phyloP scores from a whole-genome alignment of 2,329 filamentous ascomycete species.

The Furcasterigmium sp. region DNA sequence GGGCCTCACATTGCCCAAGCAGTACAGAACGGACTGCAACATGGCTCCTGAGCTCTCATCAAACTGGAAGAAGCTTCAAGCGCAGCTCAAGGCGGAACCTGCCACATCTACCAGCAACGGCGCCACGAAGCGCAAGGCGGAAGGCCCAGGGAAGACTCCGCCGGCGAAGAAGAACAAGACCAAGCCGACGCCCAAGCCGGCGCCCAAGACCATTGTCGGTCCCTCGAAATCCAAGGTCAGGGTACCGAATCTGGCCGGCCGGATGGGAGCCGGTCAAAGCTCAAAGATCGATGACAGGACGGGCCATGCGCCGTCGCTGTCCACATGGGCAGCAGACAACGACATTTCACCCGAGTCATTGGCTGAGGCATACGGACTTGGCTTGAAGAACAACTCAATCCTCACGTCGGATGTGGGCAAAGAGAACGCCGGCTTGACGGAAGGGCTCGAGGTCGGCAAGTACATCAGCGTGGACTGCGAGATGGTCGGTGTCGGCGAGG shows the following conservation, averaged over 20 bases:
- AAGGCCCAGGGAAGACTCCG: no score
- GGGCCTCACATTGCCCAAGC: no score
- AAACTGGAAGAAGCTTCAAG: constrained; percentile 77
- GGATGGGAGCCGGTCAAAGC: constrained; percentile 55
- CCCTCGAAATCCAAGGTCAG: neutral
- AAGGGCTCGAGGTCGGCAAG: constrained; percentile 69
- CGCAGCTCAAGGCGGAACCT: constrained; percentile 46
- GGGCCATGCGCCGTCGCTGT: constrained; percentile 47
- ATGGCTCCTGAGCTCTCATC: constrained; percentile 51
- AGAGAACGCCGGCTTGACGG: constrained; percentile 59
- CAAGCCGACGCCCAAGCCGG: constrained; percentile 11
- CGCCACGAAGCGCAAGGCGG: no score
- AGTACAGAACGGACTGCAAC: no score
- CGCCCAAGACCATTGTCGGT: constrained; percentile 1
- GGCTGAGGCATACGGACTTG: constrained; percentile 56
- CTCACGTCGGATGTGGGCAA: constrained; percentile 42
- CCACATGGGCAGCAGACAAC: constrained; percentile 57
- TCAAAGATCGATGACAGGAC: constrained; percentile 32
- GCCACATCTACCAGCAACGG: constrained; percentile 7
- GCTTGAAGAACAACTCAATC: constrained; percentile 42
- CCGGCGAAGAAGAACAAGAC: constrained; percentile 24
- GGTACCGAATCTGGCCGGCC: constrained; percentile 7
- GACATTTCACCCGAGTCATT: constrained; percentile 55
- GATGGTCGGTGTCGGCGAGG: constrained; percentile 86
- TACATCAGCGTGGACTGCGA: constrained; percentile 95